Conservation (phyloP, 495 filamentous ascomycete genomes). For the Penicillium steckii region DNA sequence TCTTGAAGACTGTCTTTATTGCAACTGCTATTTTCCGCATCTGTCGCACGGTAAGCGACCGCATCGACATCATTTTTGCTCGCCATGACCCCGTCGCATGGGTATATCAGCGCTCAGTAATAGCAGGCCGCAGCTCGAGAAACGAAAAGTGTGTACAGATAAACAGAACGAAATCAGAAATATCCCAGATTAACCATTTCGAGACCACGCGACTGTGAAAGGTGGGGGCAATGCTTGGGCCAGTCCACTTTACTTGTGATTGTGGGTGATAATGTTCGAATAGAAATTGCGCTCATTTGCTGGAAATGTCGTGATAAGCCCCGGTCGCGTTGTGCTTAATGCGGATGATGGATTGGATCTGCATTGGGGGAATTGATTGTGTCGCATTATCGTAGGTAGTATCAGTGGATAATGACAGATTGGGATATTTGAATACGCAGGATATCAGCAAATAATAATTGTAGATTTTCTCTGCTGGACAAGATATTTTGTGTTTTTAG, state of each 20-base stretch:
- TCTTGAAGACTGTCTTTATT: not conserved
- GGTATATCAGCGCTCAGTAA: too few relatives aligned
- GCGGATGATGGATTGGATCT: not conserved
- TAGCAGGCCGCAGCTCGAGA: too few relatives aligned
- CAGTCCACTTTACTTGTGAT: not conserved
- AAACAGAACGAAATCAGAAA: not conserved
- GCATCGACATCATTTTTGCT: slow-evolving; percentile 9
- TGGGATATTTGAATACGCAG: too few relatives aligned
- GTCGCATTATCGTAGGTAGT: too few relatives aligned
- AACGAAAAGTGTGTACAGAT: not conserved
- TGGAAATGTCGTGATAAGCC: slow-evolving; percentile 33
- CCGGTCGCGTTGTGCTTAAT: not conserved
- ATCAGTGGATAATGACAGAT: too few relatives aligned
- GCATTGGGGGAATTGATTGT: too few relatives aligned
- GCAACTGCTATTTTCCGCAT: not conserved
- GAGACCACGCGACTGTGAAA: slow-evolving; percentile 1
- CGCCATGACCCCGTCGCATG: slow-evolving; percentile 3
- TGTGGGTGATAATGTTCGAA: not conserved
- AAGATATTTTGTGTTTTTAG: not conserved
- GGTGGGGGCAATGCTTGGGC: not conserved
- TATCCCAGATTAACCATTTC: not conserved
- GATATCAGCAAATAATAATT: too few relatives aligned
- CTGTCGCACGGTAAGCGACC: slow-evolving; percentile 7
- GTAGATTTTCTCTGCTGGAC: too few relatives aligned
- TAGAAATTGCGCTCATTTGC: slow-evolving; percentile 19